These are phyloP conservation scores for Corchorus olitorius DNA, from an alignment of 345 rosid species.

Conservation along the genomic window DNA sequence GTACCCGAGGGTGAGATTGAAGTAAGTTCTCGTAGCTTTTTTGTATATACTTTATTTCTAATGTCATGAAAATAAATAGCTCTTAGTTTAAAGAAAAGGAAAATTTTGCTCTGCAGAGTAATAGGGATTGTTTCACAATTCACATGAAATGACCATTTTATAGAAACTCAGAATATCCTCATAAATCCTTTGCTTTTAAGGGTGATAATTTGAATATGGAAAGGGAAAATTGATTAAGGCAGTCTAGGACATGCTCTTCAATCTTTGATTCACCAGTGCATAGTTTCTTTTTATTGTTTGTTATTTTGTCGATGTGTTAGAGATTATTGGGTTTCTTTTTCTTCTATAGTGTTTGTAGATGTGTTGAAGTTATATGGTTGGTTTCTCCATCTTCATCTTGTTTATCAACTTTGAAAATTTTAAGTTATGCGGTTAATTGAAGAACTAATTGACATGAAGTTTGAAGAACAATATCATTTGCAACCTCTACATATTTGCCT, in stretches of 20 bases:
- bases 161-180: background rate
- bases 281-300: background rate
- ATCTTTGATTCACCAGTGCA: background rate
- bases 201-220: background rate
- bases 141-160: background rate
- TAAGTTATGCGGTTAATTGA: background rate
- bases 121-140: background rate
- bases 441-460: background rate
- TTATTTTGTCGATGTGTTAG: background rate
- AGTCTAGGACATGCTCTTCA: background rate
- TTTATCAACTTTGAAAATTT: background rate
- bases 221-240: background rate
- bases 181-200: background rate
- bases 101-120: background rate
- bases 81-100: background rate
- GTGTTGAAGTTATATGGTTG: background rate
- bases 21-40: constrained; percentile 51
- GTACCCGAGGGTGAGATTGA: constrained; percentile 59
- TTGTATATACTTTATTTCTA: background rate
- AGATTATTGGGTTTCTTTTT: background rate
- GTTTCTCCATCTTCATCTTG: background rate
- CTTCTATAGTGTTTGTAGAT: background rate
- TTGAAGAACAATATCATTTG: background rate
- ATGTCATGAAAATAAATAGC: background rate
- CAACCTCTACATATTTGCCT: background rate